Conservation (phyloP, 176 grass and related monocot genomes). For the Oryza nivara region DNA sequence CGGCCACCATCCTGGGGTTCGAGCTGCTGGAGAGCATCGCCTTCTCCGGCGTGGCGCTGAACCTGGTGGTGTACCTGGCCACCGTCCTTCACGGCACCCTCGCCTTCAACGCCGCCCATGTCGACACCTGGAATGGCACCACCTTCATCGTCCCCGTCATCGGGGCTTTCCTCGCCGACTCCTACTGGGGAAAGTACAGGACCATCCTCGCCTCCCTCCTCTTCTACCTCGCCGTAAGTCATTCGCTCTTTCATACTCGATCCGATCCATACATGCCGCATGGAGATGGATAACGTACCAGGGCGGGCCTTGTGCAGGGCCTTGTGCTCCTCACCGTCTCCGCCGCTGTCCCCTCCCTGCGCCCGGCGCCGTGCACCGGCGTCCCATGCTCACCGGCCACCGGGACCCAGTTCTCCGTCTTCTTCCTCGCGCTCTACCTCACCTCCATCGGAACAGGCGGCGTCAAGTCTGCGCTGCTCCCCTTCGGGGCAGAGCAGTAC, state of each 20-base stretch:
- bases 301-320: constrained; percentile 36
- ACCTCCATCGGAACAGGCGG: constrained; percentile 76
- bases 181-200: constrained; percentile 70
- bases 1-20: constrained; percentile 45
- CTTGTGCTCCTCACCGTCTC: constrained; percentile 63
- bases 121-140: constrained; percentile 76
- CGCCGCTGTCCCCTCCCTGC: constrained; percentile 54
- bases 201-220: constrained; percentile 59
- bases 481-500: constrained; percentile 88
- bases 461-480: constrained; percentile 71
- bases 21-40: constrained; percentile 74
- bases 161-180: constrained; percentile 74
- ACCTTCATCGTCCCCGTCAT: constrained; percentile 74
- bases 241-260: no score
- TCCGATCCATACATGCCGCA: no score
- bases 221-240: constrained; percentile 64
- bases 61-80: constrained; percentile 75
- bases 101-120: constrained; percentile 70
- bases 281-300: no score
- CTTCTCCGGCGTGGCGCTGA: constrained; percentile 59
- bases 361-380: constrained; percentile 55
- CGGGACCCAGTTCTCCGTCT: constrained; percentile 54
- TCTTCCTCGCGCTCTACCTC: constrained; percentile 72
- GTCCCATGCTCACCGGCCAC: constrained; percentile 48
- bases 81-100: constrained; percentile 63